Conservation (phyloP, 345 rosid species). For the Rhodomyrtus tomentosa region DNA sequence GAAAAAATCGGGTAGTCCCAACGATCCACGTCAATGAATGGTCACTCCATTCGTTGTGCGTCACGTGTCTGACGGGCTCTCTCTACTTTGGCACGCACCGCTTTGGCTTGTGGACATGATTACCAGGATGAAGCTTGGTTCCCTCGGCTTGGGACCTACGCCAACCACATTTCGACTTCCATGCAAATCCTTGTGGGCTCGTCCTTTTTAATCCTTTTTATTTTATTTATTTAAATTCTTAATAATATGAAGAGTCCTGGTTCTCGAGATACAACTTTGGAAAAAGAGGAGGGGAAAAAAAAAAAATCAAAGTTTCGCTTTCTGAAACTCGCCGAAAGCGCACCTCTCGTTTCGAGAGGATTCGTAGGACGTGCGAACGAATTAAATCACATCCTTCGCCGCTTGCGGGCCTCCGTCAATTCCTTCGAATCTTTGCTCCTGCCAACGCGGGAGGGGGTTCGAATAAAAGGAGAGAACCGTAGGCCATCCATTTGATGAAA, state of each 20-base stretch:
- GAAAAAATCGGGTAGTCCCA: no score
- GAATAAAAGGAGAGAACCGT: background rate
- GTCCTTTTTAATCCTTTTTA: background rate
- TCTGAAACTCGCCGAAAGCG: background rate
- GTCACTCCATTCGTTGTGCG: no score
- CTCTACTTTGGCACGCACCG: background rate
- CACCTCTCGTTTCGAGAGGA: background rate
- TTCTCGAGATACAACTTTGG: background rate
- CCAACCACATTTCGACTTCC: background rate
- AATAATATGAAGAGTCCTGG: fast-evolving
- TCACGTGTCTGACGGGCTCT: no score
- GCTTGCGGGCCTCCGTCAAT: background rate
- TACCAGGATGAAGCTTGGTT: background rate
- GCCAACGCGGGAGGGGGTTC: background rate
- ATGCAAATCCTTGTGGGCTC: background rate
- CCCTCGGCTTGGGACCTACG: background rate
- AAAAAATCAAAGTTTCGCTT: background rate
- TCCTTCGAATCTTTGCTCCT: background rate
- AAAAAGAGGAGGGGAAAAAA: background rate
- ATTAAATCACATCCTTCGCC: background rate
- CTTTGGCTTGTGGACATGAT: background rate
- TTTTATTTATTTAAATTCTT: background rate
- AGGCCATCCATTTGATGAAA: background rate
- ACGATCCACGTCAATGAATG: no score
- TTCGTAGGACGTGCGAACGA: background rate